phyloP scores from a whole-genome alignment of 1,284 basidiomycete genomes.

The Coriolopsis trogii region DNA sequence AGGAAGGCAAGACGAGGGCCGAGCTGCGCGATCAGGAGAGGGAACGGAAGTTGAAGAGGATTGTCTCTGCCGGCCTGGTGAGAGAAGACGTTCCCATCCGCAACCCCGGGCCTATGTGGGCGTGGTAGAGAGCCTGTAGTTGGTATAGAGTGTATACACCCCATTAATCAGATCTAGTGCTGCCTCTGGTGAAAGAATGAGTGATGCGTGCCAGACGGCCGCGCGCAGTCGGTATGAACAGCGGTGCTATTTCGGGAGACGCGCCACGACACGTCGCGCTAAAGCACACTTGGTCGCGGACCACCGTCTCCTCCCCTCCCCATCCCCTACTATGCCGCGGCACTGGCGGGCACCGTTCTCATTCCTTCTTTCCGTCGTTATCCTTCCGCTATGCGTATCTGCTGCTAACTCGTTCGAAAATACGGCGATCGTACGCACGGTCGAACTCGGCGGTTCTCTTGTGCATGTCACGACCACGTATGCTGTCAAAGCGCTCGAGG shows the following conservation, averaged over 20 bases:
- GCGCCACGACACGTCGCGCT: slow-evolving; percentile 25
- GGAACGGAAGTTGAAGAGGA: slow-evolving; percentile 70
- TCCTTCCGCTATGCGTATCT: slow-evolving; percentile 32
- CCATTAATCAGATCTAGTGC: slow-evolving; percentile 4
- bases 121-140: slow-evolving; percentile 62
- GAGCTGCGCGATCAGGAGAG: slow-evolving; percentile 69
- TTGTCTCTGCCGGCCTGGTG: slow-evolving; percentile 78
- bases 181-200: not conserved
- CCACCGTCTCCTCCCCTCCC: slow-evolving; percentile 14
- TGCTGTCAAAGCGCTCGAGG: slow-evolving; percentile 74
- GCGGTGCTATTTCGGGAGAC: slow-evolving; percentile 24
- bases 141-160: slow-evolving; percentile 10
- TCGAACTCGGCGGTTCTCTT: slow-evolving; percentile 87
- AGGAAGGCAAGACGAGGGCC: slow-evolving; percentile 81
- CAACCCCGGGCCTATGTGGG: slow-evolving; percentile 77
- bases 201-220: too few relatives aligned
- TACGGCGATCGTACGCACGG: slow-evolving; percentile 81
- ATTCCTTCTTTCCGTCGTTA: slow-evolving; percentile 29
- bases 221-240: not conserved
- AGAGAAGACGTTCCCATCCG: slow-evolving; percentile 81
- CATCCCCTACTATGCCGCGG: slow-evolving; percentile 33
- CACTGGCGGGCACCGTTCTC: slow-evolving; percentile 35
- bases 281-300: slow-evolving; percentile 21
- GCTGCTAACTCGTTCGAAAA: slow-evolving; percentile 75
- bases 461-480: slow-evolving; percentile 88